These are phyloP conservation scores for Pelargonium cotyledonis DNA, from an alignment of 441 rosid species.

Conservation along the genomic window DNA sequence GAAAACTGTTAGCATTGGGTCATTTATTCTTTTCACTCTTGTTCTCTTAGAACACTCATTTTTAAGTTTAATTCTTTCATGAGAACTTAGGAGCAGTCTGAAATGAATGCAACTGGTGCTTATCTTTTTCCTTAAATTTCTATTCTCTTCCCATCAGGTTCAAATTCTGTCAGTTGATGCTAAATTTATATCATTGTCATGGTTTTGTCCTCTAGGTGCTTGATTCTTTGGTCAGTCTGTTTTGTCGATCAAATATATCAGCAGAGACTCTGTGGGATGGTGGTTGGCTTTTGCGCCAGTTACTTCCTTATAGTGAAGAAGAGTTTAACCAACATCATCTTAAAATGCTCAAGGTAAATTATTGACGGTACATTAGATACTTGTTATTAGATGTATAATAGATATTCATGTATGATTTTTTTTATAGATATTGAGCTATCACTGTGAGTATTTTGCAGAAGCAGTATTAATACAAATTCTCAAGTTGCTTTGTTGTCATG, in stretches of 20 bases:
- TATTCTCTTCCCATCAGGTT: no score
- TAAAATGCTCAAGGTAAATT: slow-evolving; percentile 59
- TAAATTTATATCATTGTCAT: slow-evolving; percentile 9
- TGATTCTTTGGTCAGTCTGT: slow-evolving; percentile 78
- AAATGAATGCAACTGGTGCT: neutral
- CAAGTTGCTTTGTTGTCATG: neutral
- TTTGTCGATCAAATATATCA: slow-evolving; percentile 78
- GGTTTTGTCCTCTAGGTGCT: slow-evolving; percentile 55
- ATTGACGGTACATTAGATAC: neutral
- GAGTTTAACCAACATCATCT: slow-evolving; percentile 83
- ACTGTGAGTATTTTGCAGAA: neutral
- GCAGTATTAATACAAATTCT: neutral
- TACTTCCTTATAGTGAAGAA: slow-evolving; percentile 81
- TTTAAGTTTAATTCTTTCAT: neutral
- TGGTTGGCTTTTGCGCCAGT: slow-evolving; percentile 96
- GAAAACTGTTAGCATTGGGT: neutral
- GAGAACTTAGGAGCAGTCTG: neutral
- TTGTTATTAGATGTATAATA: neutral
- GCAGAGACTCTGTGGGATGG: slow-evolving; percentile 98
- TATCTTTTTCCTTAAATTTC: neutral
- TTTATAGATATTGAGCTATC: neutral
- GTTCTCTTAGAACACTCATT: neutral
- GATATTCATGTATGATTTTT: no score
- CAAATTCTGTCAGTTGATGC: no score
- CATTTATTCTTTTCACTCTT: neutral